Conservation (phyloP, 1,284 basidiomycete species). For the Moniliophthora roreri region DNA sequence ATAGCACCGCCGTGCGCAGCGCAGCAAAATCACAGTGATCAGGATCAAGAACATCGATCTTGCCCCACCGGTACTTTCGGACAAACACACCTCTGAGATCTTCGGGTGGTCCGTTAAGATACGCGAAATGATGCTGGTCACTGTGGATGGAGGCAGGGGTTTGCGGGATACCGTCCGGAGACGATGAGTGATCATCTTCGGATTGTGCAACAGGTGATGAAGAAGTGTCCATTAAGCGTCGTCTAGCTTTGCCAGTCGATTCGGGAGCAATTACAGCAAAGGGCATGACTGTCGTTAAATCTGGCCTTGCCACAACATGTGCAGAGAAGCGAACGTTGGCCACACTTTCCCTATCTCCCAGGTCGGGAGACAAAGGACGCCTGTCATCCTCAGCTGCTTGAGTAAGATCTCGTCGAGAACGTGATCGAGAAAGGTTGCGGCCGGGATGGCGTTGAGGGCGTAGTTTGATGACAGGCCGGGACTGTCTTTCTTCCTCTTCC, state of each 20-base stretch:
- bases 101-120: conserved; percentile 54
- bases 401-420: conserved; percentile 64
- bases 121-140: conserved; percentile 36
- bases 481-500: conserved; percentile 48
- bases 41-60: conserved; percentile 79
- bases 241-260: conserved; percentile 36
- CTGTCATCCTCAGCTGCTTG: conserved; percentile 52
- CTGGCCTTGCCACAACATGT: conserved; percentile 54
- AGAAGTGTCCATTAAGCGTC: conserved; percentile 29
- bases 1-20: conserved; percentile 73
- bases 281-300: conserved; percentile 58
- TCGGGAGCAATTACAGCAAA: conserved; percentile 80
- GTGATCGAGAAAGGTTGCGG: conserved; percentile 59
- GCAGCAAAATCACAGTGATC: conserved; percentile 83
- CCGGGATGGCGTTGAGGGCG: conserved; percentile 46
- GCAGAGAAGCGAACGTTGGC: conserved; percentile 78
- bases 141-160: conserved; percentile 37
- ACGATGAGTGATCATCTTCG: conserved; percentile 49
- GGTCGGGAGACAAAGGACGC: conserved; percentile 52
- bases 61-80: conserved; percentile 80
- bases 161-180: conserved; percentile 28
- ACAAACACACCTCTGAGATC: conserved; percentile 71
- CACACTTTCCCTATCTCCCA: conserved; percentile 60
- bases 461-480: conserved; percentile 74
- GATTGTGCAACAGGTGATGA: conserved; percentile 34